Evolutionary conservation across 2,329 filamentous ascomycete genomes (phyloP).

Genomic region (Colletotrichum horii): DNA sequence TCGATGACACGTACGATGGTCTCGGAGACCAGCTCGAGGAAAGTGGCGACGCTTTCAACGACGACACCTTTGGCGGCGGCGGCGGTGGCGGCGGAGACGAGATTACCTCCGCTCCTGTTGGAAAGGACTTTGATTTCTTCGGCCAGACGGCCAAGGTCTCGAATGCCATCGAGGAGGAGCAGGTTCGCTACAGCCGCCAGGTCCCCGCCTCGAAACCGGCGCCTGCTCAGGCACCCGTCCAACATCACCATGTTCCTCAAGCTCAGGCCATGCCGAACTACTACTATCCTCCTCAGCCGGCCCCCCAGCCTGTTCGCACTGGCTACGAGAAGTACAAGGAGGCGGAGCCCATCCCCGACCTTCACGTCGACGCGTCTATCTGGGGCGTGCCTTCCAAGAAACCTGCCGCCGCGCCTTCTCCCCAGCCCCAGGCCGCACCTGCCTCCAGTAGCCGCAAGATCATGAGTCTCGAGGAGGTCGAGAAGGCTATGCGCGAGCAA

Average conservation of each 20-base stretch:
- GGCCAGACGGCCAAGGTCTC: constrained; percentile 89
- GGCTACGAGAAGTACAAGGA: constrained; percentile 94
- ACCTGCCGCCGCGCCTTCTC: constrained; percentile 39
- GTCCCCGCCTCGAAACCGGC: constrained; percentile 57
- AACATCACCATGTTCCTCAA: constrained; percentile 28
- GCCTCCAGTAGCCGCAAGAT: constrained; percentile 68
- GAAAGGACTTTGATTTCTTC: constrained; percentile 97
- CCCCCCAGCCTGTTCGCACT: constrained; percentile 63
- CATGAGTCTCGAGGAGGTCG: constrained; percentile 96
- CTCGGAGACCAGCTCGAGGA: constrained; percentile 91
- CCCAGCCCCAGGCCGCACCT: constrained; percentile 30
- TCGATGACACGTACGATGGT: constrained; percentile 97
- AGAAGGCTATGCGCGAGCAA: constrained; percentile 86
- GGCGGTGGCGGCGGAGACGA: constrained; percentile 44
- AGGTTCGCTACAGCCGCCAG: constrained; percentile 81
- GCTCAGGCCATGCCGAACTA: constrained; percentile 10
- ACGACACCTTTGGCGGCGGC: constrained; percentile 81
- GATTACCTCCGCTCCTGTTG: constrained; percentile 59
- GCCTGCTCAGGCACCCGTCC: constrained; percentile 31
- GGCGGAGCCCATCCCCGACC: constrained; percentile 78
- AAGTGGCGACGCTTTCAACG: constrained; percentile 92
- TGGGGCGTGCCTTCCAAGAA: constrained; percentile 79
- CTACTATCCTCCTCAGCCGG: constrained; percentile 44
- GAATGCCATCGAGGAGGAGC: constrained; percentile 87
- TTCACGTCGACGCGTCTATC: constrained; percentile 90